Conservation (phyloP, 1,139 yeast species). For the Geotrichum carabidarum region DNA sequence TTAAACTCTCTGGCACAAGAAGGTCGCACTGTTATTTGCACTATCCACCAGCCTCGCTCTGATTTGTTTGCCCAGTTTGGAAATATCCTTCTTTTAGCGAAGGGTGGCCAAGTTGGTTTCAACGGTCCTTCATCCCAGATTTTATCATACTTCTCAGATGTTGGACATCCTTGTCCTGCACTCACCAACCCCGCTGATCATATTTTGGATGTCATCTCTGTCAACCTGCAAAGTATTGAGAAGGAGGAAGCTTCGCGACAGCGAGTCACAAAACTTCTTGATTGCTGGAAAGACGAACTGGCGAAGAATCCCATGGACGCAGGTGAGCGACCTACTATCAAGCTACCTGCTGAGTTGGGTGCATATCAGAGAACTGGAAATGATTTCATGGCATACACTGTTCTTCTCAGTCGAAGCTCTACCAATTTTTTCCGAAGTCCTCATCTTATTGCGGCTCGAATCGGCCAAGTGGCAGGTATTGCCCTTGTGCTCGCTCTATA, state of each 20-base stretch:
- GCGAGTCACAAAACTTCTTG: constrained; percentile 33
- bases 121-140: constrained; percentile 44
- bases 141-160: constrained; percentile 42
- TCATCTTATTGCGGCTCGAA: constrained; percentile 60
- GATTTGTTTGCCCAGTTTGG: constrained; percentile 62
- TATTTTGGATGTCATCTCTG: constrained; percentile 63
- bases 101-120: constrained; percentile 67
- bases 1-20: constrained; percentile 54
- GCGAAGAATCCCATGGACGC: background rate
- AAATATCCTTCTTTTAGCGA: constrained; percentile 58
- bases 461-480: constrained; percentile 61
- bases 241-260: constrained; percentile 40
- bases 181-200: constrained; percentile 67
- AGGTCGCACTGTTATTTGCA: constrained; percentile 67
- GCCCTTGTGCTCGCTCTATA: constrained; percentile 63
- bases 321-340: background rate
- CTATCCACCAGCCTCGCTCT: constrained; percentile 81
- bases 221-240: constrained; percentile 37
- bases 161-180: constrained; percentile 55
- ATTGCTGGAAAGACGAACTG: constrained; percentile 27
- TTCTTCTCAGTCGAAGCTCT: constrained; percentile 44
- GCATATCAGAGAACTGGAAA: constrained; percentile 31
- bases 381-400: constrained; percentile 39
- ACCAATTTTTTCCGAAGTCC: constrained; percentile 55
- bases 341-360: constrained; percentile 21